These are phyloP conservation scores for Hymenoscyphus occultus DNA, from an alignment of 2,329 filamentous ascomycete species.

Conservation along the genomic window DNA sequence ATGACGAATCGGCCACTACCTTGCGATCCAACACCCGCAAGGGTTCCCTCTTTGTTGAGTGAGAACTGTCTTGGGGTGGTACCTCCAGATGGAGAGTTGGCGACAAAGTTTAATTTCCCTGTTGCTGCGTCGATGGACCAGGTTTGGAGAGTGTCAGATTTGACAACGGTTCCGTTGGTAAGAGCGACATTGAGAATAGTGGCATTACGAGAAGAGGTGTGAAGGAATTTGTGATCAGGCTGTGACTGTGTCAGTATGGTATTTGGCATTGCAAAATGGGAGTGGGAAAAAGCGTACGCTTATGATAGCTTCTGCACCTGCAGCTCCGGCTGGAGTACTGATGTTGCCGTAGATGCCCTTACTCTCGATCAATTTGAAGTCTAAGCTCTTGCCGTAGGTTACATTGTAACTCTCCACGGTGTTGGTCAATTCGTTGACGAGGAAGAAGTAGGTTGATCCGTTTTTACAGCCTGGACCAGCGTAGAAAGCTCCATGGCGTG, in stretches of 20 bases:
- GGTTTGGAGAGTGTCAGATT: slow-evolving; percentile 63
- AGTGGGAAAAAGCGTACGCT: slow-evolving; percentile 48
- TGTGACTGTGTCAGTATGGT: slow-evolving; percentile 31
- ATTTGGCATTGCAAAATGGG: neutral
- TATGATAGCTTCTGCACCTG: slow-evolving; percentile 55
- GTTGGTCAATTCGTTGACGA: slow-evolving; percentile 48
- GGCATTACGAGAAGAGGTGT: slow-evolving; percentile 67
- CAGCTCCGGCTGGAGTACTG: slow-evolving; percentile 42
- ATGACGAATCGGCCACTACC: slow-evolving; percentile 42
- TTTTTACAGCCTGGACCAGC: neutral
- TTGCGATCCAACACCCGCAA: slow-evolving; percentile 47
- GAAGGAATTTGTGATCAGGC: slow-evolving; percentile 60
- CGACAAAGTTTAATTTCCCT: slow-evolving; percentile 42
- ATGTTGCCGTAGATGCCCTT: slow-evolving; percentile 48
- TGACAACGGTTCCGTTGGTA: slow-evolving; percentile 43
- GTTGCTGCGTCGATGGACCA: slow-evolving; percentile 53
- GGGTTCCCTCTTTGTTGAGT: slow-evolving; percentile 44
- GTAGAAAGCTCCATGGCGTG: slow-evolving; percentile 52
- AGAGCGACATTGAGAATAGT: slow-evolving; percentile 48
- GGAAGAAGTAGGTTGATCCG: slow-evolving; percentile 37
- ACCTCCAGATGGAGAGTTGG: slow-evolving; percentile 46
- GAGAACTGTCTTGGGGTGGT: slow-evolving; percentile 46
- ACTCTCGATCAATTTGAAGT: slow-evolving; percentile 47
- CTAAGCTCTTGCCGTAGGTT: slow-evolving; percentile 45
- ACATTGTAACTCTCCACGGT: slow-evolving; percentile 52